Base-by-base conservation (phyloP, 768 basidiomycete genomes). In the Suillus discolor region DNA sequence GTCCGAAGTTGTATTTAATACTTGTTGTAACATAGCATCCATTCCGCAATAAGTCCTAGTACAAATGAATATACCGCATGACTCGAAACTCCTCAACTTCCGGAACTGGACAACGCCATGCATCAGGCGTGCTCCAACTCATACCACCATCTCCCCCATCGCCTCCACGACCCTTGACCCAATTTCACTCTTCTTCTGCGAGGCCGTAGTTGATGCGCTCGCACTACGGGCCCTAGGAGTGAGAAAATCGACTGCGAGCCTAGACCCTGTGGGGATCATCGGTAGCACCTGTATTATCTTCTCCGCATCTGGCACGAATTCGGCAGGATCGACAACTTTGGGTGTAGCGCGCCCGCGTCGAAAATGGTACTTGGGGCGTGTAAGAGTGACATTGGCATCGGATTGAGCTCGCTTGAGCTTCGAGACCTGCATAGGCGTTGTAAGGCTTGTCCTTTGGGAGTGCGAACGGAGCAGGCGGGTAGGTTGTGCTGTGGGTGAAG, bases 381-480 rank as follows among this genome's bases (percentile, higher is more conserved):
- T 55, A 34, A 34, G 4, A 16, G 38, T 59, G 16, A 39, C 57
- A 59, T 39, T 59, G 38, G 57, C 57, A 39, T 59, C 57, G 9
- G 57, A 59, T 12, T 41, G 38, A 39, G 36, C 16, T 3, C 57
- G 57, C 57, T 39, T 59, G 57, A 59, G 57, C 5, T 39, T 39
- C 15, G 57, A 59, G 16, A 23, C 36, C 9, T 59, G 38, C 4
- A 23, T 4, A 59, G 57, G 39, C 9, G 36, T 18, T 39, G 38
- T 9, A 6, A 18, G 15, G 15, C 38, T 39, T 18, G 38, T 25
- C 15, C 23, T 59, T 18, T 74, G 76, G 4, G 74, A 74, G 20
- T 69, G 68, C 16, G 74, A 73, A 45, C 76, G 74, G 41, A 73
- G 71, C 57, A 74, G 68, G 39, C 67, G 73, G 11, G 68, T 66